A percentile compares a stretch with the other conserved stretches of the same genome.
Evolutionary conservation across 768 basidiomycete species (phyloP).

Genomic region (Austroboletus festivus): DNA sequence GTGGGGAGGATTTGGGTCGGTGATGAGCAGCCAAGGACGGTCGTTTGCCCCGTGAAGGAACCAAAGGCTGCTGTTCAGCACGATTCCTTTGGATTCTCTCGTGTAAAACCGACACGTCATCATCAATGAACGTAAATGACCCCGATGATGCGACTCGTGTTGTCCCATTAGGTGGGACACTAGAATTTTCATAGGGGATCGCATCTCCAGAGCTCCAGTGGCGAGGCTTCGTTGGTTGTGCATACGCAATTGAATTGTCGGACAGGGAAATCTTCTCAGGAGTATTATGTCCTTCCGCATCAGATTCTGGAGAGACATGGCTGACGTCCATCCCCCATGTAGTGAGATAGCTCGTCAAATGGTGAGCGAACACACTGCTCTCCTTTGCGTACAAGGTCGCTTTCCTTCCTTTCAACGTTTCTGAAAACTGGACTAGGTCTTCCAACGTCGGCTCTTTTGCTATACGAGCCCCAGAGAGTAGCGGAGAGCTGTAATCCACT

Average conservation of each 20-base stretch:
- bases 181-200: conserved; percentile 18
- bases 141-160: conserved; percentile 27
- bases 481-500: conserved; percentile 46
- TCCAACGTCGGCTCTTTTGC: conserved; percentile 74
- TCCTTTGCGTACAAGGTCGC: conserved; percentile 83
- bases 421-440: conserved; percentile 76
- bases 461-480: conserved; percentile 47
- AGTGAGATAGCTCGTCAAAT: conserved; percentile 89
- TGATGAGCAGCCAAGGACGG: conserved; percentile 67
- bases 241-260: conserved; percentile 1
- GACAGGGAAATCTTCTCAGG: conserved; percentile 15
- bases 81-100: conserved; percentile 69
- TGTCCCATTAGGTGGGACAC: conserved; percentile 18
- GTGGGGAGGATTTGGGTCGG: conserved; percentile 77
- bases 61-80: conserved; percentile 42
- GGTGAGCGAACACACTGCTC: conserved; percentile 86
- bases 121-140: conserved; percentile 90
- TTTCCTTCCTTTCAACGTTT: conserved; percentile 77
- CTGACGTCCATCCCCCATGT: conserved; percentile 95
- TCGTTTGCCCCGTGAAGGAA: conserved; percentile 51
- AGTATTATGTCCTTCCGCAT: conserved; percentile 37
- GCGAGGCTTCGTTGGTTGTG: conserved; percentile 17
- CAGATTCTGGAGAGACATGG: conserved; percentile 65
- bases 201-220: conserved; percentile 22
- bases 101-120: conserved; percentile 79